phyloP scores from a whole-genome alignment of 1,284 basidiomycete genomes.

The Melampsora larici-populina region DNA sequence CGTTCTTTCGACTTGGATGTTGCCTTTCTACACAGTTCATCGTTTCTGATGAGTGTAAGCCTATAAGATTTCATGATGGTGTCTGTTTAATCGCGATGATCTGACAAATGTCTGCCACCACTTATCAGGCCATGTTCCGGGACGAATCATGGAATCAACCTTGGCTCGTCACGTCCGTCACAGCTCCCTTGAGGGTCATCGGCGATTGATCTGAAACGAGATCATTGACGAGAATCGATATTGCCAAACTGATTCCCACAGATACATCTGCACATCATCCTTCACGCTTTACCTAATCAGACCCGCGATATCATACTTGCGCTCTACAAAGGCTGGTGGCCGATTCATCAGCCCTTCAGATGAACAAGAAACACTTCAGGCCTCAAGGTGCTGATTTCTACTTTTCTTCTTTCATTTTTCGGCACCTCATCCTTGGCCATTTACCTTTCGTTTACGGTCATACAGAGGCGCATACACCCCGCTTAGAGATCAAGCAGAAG shows the following conservation, averaged over 20 bases:
- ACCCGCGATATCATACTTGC: slow-evolving; percentile 59
- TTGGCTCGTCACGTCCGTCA: slow-evolving; percentile 39
- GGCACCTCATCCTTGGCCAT: neutral
- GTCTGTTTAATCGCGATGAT: too few relatives aligned
- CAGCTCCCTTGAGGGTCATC: neutral
- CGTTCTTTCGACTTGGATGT: neutral
- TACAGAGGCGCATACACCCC: slow-evolving; percentile 1
- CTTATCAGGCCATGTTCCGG: slow-evolving; percentile 29
- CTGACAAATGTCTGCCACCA: neutral
- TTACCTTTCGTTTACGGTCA: neutral
- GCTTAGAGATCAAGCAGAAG: neutral
- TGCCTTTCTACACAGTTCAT: neutral
- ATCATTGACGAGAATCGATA: neutral
- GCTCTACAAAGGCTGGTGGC: neutral
- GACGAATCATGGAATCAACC: slow-evolving; percentile 36
- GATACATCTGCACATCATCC: slow-evolving; percentile 80
- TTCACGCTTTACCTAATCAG: slow-evolving; percentile 84
- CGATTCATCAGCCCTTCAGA: slow-evolving; percentile 20
- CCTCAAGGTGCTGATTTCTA: slow-evolving; percentile 36
- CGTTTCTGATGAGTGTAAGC: slow-evolving; percentile 43
- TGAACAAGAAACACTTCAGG: slow-evolving; percentile 39
- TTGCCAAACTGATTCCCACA: slow-evolving; percentile 56
- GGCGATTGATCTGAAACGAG: neutral
- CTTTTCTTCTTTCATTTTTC: neutral
- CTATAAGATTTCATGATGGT: too few relatives aligned